Conservation (phyloP, 2,329 filamentous ascomycete species). For the Mycosphaerelloides madeirae region DNA sequence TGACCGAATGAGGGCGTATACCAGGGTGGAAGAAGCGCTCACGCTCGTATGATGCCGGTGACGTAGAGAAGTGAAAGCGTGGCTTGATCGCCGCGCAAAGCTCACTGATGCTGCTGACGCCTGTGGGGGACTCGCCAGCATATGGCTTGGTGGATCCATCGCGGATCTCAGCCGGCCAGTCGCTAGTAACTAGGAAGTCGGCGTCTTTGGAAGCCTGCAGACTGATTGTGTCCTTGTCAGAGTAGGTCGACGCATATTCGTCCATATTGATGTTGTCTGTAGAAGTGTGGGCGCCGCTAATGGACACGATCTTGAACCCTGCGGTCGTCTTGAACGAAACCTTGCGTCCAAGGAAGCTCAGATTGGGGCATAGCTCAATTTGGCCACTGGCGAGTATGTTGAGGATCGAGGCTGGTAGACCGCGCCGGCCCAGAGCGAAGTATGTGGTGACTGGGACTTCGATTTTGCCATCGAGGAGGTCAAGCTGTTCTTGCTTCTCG, state of each 20-base stretch:
- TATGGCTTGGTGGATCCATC: slow-evolving; percentile 18
- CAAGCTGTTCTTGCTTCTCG: slow-evolving; percentile 36
- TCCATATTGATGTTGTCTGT: slow-evolving; percentile 38
- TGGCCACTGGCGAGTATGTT: slow-evolving; percentile 68
- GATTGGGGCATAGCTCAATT: slow-evolving; percentile 75
- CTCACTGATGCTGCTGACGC: slow-evolving; percentile 60
- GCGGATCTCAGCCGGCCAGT: slow-evolving; percentile 75
- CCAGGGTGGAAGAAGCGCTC: slow-evolving; percentile 77
- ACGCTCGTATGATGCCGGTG: slow-evolving; percentile 75
- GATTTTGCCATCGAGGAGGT: slow-evolving; percentile 68
- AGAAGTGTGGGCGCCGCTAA: slow-evolving; percentile 60
- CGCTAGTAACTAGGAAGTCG: slow-evolving; percentile 80
- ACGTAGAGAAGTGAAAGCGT: slow-evolving; percentile 81
- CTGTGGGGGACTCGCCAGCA: slow-evolving; percentile 36
- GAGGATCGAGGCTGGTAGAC: slow-evolving; percentile 73
- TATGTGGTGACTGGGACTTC: slow-evolving; percentile 78
- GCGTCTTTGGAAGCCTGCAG: slow-evolving; percentile 63
- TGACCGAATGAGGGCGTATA: slow-evolving; percentile 52
- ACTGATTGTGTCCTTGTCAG: slow-evolving; percentile 58
- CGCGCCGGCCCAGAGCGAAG: slow-evolving; percentile 71
- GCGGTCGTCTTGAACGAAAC: slow-evolving; percentile 85
- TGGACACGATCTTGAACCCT: slow-evolving; percentile 77
- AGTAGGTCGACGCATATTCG: slow-evolving; percentile 73
- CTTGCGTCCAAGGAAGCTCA: slow-evolving; percentile 83
- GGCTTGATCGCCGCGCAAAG: slow-evolving; percentile 76